phyloP scores from a whole-genome alignment of 306 rosid species.

The Dalbergia oliveri region DNA sequence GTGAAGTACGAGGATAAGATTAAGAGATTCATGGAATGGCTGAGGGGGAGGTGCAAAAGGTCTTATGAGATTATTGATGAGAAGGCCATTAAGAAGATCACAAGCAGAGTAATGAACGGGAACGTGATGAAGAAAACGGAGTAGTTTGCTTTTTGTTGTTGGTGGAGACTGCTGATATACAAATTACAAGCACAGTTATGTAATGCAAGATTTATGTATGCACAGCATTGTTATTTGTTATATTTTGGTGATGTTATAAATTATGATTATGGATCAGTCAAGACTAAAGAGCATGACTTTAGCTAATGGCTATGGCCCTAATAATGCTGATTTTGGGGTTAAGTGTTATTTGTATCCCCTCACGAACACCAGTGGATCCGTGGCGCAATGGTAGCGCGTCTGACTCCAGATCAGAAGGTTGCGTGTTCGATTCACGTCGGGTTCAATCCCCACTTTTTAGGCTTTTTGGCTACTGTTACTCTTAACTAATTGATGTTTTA shows the following conservation, averaged over 20 bases:
- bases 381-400: constrained; percentile 92
- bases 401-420: constrained; percentile 89
- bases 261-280: background rate
- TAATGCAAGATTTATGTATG: background rate
- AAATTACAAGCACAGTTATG: background rate
- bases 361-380: constrained; percentile 39
- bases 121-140: constrained; percentile 56
- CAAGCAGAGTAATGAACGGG: constrained; percentile 34
- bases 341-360: background rate
- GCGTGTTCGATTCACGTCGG: constrained; percentile 85
- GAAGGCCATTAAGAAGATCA: constrained; percentile 59
- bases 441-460: constrained; percentile 35
- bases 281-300: background rate
- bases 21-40: constrained; percentile 50
- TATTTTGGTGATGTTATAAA: background rate
- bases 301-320: background rate
- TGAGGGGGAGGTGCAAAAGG: constrained; percentile 50
- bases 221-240: background rate
- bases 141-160: constrained; percentile 26
- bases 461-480: background rate
- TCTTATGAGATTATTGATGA: constrained; percentile 61
- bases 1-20: constrained; percentile 59
- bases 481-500: background rate
- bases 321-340: background rate
- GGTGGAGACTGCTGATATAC: no score